phyloP scores from a whole-genome alignment of 148 eudicot species.

The Rhododendron griersonianum region DNA sequence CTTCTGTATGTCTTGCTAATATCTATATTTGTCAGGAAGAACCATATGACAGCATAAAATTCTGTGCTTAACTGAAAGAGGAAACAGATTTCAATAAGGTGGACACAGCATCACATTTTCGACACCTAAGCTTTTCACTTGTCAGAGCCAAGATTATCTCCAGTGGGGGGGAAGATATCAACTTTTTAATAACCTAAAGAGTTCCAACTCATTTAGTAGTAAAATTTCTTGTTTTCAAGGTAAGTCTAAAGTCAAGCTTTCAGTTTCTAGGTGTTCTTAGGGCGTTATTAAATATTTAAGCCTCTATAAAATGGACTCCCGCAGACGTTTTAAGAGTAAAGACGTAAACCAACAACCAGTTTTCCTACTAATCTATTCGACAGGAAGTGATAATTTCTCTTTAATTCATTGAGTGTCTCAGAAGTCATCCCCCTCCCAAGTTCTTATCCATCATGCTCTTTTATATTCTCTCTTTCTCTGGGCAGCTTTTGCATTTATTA shows the following conservation, averaged over 20 bases:
- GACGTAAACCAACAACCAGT: neutral
- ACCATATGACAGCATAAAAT: neutral
- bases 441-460: neutral
- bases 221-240: neutral
- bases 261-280: neutral
- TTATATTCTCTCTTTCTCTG: neutral
- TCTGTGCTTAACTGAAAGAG: neutral
- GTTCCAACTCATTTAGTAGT: neutral
- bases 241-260: neutral
- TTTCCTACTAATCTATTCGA: neutral
- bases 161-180: neutral
- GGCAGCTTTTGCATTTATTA: neutral
- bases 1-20: neutral
- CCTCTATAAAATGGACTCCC: neutral
- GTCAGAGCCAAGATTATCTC: neutral
- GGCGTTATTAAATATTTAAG: neutral
- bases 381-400: neutral
- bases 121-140: neutral
- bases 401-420: neutral
- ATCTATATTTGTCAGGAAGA: neutral
- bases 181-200: neutral
- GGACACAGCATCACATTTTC: neutral
- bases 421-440: neutral
- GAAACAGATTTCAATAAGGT: neutral
- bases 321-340: neutral